phyloP scores from a whole-genome alignment of 2,329 filamentous ascomycete species.

The Colletotrichum sp. region DNA sequence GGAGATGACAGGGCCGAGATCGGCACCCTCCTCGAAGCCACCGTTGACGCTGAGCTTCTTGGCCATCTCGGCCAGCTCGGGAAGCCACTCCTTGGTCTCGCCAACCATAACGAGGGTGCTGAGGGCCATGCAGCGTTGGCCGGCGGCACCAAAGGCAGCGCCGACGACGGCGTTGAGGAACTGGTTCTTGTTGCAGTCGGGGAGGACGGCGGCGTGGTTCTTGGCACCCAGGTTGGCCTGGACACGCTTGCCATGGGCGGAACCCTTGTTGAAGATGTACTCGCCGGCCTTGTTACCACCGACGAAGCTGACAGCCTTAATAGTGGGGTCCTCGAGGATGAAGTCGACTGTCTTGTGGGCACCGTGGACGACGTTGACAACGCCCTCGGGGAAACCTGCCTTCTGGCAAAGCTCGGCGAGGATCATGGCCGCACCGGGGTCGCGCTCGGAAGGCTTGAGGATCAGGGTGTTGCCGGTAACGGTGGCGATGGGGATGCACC shows the following conservation, averaged over 20 bases:
- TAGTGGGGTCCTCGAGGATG: slow-evolving; percentile 81
- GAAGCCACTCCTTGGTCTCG: slow-evolving; percentile 83
- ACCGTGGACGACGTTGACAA: slow-evolving; percentile 84
- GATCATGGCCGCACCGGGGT: slow-evolving; percentile 86
- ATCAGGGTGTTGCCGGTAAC: slow-evolving; percentile 85
- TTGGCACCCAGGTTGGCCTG: slow-evolving; percentile 89
- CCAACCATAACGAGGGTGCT: slow-evolving; percentile 84
- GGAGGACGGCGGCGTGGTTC: slow-evolving; percentile 85
- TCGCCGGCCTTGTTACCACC: slow-evolving; percentile 88
- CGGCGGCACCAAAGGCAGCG: slow-evolving; percentile 83
- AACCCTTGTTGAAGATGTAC: slow-evolving; percentile 81
- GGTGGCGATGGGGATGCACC: slow-evolving; percentile 85
- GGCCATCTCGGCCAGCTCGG: slow-evolving; percentile 78
- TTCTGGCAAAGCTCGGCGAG: slow-evolving; percentile 79
- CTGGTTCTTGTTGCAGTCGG: slow-evolving; percentile 90
- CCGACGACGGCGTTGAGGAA: slow-evolving; percentile 84
- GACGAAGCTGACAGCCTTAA: slow-evolving; percentile 88
- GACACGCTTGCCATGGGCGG: slow-evolving; percentile 85
- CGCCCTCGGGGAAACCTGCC: slow-evolving; percentile 82
- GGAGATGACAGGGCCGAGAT: slow-evolving; percentile 83
- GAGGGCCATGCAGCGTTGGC: slow-evolving; percentile 86
- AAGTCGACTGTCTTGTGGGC: slow-evolving; percentile 83
- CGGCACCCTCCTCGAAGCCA: slow-evolving; percentile 80
- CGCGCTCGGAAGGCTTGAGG: slow-evolving; percentile 85
- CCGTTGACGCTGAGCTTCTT: slow-evolving; percentile 77